These are phyloP conservation scores for Tetrapyrgos nigripes DNA, from an alignment of 1,284 basidiomycete species.

Conservation along the genomic window DNA sequence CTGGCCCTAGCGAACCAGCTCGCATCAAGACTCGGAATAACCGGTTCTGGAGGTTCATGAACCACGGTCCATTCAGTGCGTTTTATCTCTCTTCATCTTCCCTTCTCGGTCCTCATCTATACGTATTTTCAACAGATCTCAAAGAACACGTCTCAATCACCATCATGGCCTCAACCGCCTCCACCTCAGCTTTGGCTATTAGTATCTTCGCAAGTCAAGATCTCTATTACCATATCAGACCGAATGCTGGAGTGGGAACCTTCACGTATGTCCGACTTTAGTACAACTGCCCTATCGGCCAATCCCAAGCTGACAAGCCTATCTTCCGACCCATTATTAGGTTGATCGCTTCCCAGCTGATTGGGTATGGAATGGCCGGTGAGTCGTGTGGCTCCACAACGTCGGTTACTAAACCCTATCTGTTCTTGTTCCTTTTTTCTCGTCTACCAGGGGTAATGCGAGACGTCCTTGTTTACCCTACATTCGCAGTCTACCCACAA, in stretches of 20 bases:
- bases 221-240: conserved; percentile 53
- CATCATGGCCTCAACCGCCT: conserved; percentile 61
- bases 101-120: neutral
- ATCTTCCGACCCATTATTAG: conserved; percentile 28
- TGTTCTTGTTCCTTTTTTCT: no score
- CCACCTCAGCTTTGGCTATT: conserved; percentile 54
- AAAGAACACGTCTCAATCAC: conserved; percentile 68
- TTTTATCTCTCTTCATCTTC: conserved; percentile 29
- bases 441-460: conserved; percentile 37
- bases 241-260: conserved; percentile 55
- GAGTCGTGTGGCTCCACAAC: conserved; percentile 6
- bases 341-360: conserved; percentile 50
- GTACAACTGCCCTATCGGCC: no score
- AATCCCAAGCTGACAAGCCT: neutral
- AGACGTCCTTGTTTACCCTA: conserved; percentile 49
- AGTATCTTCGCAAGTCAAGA: conserved; percentile 60
- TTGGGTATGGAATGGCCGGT: conserved; percentile 63
- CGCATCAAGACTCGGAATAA: conserved; percentile 43
- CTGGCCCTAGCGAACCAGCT: conserved; percentile 45
- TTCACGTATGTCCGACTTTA: conserved; percentile 48
- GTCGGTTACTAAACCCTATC: neutral
- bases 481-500: conserved; percentile 49
- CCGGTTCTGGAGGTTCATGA: conserved; percentile 55
- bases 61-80: conserved; percentile 61
- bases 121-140: conserved; percentile 42